phyloP scores from a whole-genome alignment of 1,284 basidiomycete species.

The Vanrija pseudolonga region DNA sequence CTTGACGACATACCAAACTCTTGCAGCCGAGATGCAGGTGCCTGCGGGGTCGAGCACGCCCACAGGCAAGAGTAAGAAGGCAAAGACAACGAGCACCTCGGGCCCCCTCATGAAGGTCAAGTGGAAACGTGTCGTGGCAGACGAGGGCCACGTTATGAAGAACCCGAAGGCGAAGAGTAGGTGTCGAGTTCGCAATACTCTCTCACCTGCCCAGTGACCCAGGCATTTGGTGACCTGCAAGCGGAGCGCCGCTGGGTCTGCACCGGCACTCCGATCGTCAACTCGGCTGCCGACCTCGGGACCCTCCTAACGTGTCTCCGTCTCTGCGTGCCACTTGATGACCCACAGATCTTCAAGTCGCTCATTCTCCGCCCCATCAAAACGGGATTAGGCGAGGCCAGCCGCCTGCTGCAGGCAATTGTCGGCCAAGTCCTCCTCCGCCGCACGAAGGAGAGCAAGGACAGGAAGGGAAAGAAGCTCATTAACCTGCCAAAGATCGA shows the following conservation, averaged over 20 bases:
- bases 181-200: slow-evolving; percentile 1
- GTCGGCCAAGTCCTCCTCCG: slow-evolving; percentile 79
- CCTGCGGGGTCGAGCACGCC: slow-evolving; percentile 9
- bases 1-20: slow-evolving; percentile 82
- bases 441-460: slow-evolving; percentile 83
- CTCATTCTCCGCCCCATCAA: slow-evolving; percentile 69
- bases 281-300: slow-evolving; percentile 75
- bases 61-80: slow-evolving; percentile 30
- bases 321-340: slow-evolving; percentile 75
- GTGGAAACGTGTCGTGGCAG: slow-evolving; percentile 84
- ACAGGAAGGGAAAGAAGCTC: slow-evolving; percentile 65
- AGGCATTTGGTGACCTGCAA: slow-evolving; percentile 62
- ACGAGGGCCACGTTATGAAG: slow-evolving; percentile 81
- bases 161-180: slow-evolving; percentile 73
- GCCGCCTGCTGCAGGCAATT: slow-evolving; percentile 72
- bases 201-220: slow-evolving; percentile 53
- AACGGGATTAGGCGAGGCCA: slow-evolving; percentile 61
- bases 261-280: slow-evolving; percentile 73
- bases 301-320: slow-evolving; percentile 74
- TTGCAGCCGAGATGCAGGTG: slow-evolving; percentile 24
- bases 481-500: slow-evolving; percentile 70
- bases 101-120: slow-evolving; percentile 62
- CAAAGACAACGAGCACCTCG: slow-evolving; percentile 29
- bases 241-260: slow-evolving; percentile 71
- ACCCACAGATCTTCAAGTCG: slow-evolving; percentile 72